Percentiles rank a stretch among this genome's conserved stretches.
phyloP scores from a whole-genome alignment of 2,329 filamentous ascomycete genomes.

The Hyphodiscus sp. region DNA sequence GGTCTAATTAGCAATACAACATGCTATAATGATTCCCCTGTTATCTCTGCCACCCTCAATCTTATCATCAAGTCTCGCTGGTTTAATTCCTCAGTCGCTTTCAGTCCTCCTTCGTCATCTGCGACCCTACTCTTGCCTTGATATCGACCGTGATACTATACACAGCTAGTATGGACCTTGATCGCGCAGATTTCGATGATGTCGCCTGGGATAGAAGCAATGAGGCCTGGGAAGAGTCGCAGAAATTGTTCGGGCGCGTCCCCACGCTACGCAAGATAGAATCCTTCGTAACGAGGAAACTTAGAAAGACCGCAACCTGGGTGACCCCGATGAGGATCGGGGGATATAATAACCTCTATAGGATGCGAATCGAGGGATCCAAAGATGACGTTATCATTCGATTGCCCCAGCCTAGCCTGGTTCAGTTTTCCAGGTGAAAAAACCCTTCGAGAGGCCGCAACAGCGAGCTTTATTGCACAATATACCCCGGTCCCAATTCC shows the following conservation, averaged over 20 bases:
- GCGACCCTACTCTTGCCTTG: too few species aligned
- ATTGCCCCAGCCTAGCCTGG: conserved; percentile 3
- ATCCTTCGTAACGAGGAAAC: conserved; percentile 12
- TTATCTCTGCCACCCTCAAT: too few species aligned
- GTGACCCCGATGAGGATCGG: conserved; percentile 15
- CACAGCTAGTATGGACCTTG: conserved; percentile 1
- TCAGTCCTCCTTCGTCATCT: too few species aligned
- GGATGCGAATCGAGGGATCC: conserved; percentile 14
- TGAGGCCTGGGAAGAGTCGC: conserved; percentile 12
- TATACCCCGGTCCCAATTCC: conserved; percentile 8
- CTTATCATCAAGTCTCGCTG: too few species aligned
- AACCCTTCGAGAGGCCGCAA: conserved; percentile 4
- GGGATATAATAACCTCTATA: conserved; percentile 18
- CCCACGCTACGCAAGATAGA: conserved; percentile 7
- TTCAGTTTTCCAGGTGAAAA: conserved; percentile 6
- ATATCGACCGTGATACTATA: too few species aligned
- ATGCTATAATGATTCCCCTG: too few species aligned
- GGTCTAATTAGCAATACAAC: too few species aligned
- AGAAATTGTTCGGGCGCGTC: conserved; percentile 8
- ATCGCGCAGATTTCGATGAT: conserved; percentile 14
- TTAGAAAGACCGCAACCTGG: conserved; percentile 11
- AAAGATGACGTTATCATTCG: conserved; percentile 5
- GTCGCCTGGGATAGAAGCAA: conserved; percentile 21
- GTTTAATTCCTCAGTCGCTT: too few species aligned
- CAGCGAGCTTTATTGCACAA: conserved; percentile 4